Base-by-base conservation (phyloP, 495 filamentous ascomycete species). In the Daldinia concentrica region DNA sequence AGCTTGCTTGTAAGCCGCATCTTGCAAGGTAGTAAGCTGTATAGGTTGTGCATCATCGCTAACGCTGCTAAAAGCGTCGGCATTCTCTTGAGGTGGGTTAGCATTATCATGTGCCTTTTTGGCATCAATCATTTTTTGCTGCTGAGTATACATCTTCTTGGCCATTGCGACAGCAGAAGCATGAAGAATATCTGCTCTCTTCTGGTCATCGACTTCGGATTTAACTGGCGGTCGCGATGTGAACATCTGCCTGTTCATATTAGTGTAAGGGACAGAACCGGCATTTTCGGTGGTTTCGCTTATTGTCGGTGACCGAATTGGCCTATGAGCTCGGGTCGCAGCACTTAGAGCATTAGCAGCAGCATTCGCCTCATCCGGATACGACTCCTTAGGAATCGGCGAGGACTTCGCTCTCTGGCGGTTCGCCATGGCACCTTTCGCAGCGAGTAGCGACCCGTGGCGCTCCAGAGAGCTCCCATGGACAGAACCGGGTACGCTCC, bases 141-240 rank as follows among this genome's bases (percentile, higher is more conserved):
- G 87, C 55, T 87, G 76, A 14, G 79, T 86, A 78, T 93, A 96
- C 90, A 97, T 93, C 64, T 90, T 86, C 78, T 88, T 92, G 26
- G 94, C 93, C 93, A 97, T 97, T 4, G 90, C 91, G 1, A 97
- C 79, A 4, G 94, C 91, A 17, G 93, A 93, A 19, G 93, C 93
- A 65, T 88, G 91, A 0, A 97, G 79, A 6, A 89, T 88, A 75
- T 92, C 90, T 36, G 87, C 83, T 58, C 85, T 87, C 48, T 87
- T 89, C 77, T 89, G 83, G 68, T 96, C 94, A 37, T 96, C 90
- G 0, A 89, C 74, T 74, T 96, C 93, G 6, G 83, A 80, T 34
- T 87, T 82, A 6, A 95, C 88, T 0, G 90, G 92, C 12, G 93
- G 93, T 52, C 88, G 81, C 3, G 91, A 89, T 1, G 90, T 93